Percentiles rank a stretch among this genome's conserved stretches.
These are phyloP conservation scores for Diplodia scrobiculata DNA, from an alignment of 2,329 filamentous ascomycete species.

Conservation along the genomic window DNA sequence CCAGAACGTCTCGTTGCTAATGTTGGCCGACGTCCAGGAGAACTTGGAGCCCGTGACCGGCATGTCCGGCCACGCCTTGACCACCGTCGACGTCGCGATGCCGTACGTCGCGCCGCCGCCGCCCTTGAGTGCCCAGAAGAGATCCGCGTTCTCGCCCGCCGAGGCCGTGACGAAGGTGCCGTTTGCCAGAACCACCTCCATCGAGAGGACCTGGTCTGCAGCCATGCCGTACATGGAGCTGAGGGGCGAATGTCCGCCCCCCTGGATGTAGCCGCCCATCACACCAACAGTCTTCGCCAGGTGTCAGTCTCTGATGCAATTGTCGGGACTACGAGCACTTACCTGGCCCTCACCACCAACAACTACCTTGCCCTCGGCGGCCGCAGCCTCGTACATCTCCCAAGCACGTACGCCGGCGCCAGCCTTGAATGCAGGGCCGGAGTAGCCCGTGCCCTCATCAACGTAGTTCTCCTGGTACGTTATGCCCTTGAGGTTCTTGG, in stretches of 20 bases:
- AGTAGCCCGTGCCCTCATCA: slow-evolving; percentile 37
- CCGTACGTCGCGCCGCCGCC: slow-evolving; percentile 43
- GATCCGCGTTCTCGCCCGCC: slow-evolving; percentile 37
- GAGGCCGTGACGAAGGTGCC: slow-evolving; percentile 39
- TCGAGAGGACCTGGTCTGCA: slow-evolving; percentile 40
- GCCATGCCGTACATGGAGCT: slow-evolving; percentile 35
- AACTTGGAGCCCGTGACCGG: slow-evolving; percentile 41
- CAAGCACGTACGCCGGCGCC: slow-evolving; percentile 41
- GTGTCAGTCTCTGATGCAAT: not conserved
- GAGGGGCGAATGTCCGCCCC: slow-evolving; percentile 37
- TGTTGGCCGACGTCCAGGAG: slow-evolving; percentile 52
- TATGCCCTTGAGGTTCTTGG: slow-evolving; percentile 43
- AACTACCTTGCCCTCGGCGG: slow-evolving; percentile 33
- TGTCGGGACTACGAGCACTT: not conserved
- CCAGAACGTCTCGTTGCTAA: slow-evolving; percentile 37
- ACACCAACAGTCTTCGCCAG: slow-evolving; percentile 40
- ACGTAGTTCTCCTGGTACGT: slow-evolving; percentile 39
- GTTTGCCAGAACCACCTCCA: slow-evolving; percentile 40
- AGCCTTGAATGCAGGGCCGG: slow-evolving; percentile 37
- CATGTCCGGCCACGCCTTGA: slow-evolving; percentile 36
- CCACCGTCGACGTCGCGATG: slow-evolving; percentile 40
- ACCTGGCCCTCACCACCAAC: slow-evolving; percentile 39
- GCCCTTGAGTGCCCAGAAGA: slow-evolving; percentile 44
- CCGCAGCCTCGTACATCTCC: slow-evolving; percentile 37
- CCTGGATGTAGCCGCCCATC: slow-evolving; percentile 40